Percentiles rank a stretch among this genome's conserved stretches.
These are phyloP conservation scores for Phytophthora europaea DNA, from an alignment of 352 stramenopile genomes.

Conservation along the genomic window DNA sequence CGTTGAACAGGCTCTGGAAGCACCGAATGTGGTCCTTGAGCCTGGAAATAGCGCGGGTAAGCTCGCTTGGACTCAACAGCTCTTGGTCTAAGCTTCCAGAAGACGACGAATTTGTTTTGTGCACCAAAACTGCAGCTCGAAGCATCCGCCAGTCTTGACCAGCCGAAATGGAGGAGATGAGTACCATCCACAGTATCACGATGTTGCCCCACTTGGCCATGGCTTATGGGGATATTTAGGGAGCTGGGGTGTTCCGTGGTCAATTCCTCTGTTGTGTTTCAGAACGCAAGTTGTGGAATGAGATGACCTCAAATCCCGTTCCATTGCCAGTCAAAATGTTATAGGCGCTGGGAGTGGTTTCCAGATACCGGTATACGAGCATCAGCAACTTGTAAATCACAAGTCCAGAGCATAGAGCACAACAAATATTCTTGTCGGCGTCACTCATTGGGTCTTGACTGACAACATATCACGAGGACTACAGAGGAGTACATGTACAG, in stretches of 20 bases:
- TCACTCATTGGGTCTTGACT: not conserved
- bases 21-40: slow-evolving; percentile 18
- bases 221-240: not conserved
- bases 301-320: not conserved
- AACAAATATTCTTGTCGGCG: not conserved
- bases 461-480: too few species aligned
- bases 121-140: not conserved
- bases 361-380: not conserved
- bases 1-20: slow-evolving; percentile 19
- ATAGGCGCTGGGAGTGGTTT: not conserved
- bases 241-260: not conserved
- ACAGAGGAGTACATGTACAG: too few species aligned
- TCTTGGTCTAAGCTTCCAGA: slow-evolving; percentile 14
- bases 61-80: slow-evolving; percentile 10
- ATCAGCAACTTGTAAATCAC: not conserved
- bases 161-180: not conserved
- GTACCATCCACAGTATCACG: slow-evolving; percentile 3
- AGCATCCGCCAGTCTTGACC: slow-evolving; percentile 1
- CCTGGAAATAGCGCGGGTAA: slow-evolving; percentile 9
- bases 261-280: not conserved
- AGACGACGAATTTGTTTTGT: slow-evolving; percentile 1
- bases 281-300: not conserved
- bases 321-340: not conserved
- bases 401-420: slow-evolving; percentile 4
- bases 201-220: slow-evolving; percentile 8